Evolutionary conservation across 176 grass and related monocot species (phyloP), one percentile per base, ranked within the genome.

Genomic region (Pontederia paniculata): DNA sequence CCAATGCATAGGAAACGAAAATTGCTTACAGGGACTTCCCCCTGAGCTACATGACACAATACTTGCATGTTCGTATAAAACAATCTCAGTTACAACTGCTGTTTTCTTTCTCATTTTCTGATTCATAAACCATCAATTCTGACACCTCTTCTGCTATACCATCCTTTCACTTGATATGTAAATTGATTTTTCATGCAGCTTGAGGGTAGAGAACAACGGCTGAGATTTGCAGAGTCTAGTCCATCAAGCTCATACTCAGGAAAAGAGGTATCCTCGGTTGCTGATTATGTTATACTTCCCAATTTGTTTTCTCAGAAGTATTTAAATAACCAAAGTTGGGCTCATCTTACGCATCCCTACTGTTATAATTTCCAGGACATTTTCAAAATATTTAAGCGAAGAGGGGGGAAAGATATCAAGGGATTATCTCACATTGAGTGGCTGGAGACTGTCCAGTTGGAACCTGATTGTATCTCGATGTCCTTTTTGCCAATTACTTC

Each of bases 401-500:
- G 91, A 90, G 91, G 91, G 70, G 91, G 91, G 46, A 97, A 56
- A 77, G 83, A 90, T 73, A 84, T 45, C 77, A 76, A 74, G 45
- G 78, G 63, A 42, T 54, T 90, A 61, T 72, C 82, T 71, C 91
- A 97, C 43, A 62, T 48, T 25, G 83, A 90, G 68, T 97, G 91
- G 91, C 53, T 97, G 59, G 77, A 70, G 71, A 90, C 71, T 57
- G 71, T 97, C 71, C 91, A 89, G 62, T 42, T 56, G 63, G 69
- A 87, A 66, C 91, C 91, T 28, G 83, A 90, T 84, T 82, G 87
- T 64, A 90, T 90, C 42, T 90, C 80, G 45, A 90, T 97, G 91
- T 87, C 91, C 48, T 97, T 97, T 78, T 67, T 97, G 63, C 91
- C 91, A 55, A 97, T 97, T 70, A 90, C 91, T 68, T 97, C 91